Evolutionary conservation across 345 rosid species (phyloP).

Genomic region (Bretschneidera sinensis): DNA sequence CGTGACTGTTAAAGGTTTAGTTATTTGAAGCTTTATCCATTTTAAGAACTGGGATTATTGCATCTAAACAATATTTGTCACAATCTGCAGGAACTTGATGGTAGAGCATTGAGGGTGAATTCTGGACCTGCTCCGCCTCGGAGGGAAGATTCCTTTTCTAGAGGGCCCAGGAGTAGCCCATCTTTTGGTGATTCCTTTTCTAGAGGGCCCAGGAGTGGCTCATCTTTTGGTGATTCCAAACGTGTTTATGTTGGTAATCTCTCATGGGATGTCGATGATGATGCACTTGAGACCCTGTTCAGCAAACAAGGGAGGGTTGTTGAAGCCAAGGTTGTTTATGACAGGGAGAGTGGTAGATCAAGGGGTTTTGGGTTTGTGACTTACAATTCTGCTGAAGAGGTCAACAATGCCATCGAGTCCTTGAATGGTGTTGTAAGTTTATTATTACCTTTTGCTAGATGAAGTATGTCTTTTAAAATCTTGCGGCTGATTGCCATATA

Average conservation of each 20-base stretch:
- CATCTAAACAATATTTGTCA: conserved; percentile 2
- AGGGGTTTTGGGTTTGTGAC: conserved; percentile 97
- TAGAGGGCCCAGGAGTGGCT: too few species aligned
- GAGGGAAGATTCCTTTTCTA: conserved; percentile 45
- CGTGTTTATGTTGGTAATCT: conserved; percentile 86
- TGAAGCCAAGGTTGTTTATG: conserved; percentile 91
- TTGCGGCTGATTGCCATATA: not conserved
- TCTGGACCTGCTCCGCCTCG: conserved; percentile 77
- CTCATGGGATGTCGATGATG: conserved; percentile 90
- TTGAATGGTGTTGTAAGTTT: conserved; percentile 81
- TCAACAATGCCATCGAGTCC: conserved; percentile 57
- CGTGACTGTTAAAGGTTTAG: not conserved
- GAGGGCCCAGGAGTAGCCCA: conserved; percentile 32
- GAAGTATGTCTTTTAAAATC: not conserved
- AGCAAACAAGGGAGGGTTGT: conserved; percentile 81
- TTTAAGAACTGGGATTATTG: not conserved
- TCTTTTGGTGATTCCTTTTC: conserved; percentile 24
- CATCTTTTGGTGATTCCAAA: too few species aligned
- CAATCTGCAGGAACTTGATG: conserved; percentile 72
- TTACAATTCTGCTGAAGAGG: conserved; percentile 74
- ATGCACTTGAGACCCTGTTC: conserved; percentile 75
- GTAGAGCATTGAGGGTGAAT: conserved; percentile 83
- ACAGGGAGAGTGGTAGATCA: conserved; percentile 90
- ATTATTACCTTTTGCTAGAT: not conserved
- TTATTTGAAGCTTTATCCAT: not conserved